A percentile compares a stretch with the other conserved stretches of the same genome.
Conservation (phyloP, 2,329 filamentous ascomycete genomes). For the Fusarium veterinarium region DNA sequence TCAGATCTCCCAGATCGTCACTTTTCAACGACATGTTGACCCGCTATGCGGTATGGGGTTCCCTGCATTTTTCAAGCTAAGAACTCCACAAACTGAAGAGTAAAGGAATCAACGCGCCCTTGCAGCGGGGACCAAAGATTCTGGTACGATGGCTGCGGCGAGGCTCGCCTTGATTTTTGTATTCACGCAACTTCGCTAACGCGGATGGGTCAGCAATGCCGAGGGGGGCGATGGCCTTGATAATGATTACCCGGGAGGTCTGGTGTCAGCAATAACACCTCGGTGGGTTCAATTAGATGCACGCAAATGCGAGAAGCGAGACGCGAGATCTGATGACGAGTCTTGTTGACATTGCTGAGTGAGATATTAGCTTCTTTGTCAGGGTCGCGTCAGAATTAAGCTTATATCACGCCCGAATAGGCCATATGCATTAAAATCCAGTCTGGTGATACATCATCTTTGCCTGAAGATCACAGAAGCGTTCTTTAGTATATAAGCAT, state of each 20-base stretch:
- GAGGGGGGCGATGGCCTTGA: neutral
- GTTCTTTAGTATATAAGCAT: neutral
- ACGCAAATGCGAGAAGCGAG: neutral
- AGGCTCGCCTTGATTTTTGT: no score
- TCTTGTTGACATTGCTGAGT: neutral
- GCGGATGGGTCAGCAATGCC: neutral
- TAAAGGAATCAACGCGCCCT: constrained; percentile 3
- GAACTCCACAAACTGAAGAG: neutral
- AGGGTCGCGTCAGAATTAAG: neutral
- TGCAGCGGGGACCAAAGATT: neutral
- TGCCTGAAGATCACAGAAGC: no score
- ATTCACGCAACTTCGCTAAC: neutral
- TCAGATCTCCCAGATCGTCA: neutral
- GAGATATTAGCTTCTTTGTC: neutral
- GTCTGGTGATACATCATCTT: no score
- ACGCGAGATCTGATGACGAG: neutral
- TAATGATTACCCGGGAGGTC: neutral
- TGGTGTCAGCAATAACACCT: neutral
- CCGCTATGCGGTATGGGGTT: neutral
- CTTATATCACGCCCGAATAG: neutral
- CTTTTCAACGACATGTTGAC: neutral
- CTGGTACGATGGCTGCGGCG: neutral
- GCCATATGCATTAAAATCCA: accelerated
- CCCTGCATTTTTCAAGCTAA: neutral
- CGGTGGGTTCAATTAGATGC: neutral